phyloP scores from a whole-genome alignment of 2,329 filamentous ascomycete species.

The Bipolaris victoriae region DNA sequence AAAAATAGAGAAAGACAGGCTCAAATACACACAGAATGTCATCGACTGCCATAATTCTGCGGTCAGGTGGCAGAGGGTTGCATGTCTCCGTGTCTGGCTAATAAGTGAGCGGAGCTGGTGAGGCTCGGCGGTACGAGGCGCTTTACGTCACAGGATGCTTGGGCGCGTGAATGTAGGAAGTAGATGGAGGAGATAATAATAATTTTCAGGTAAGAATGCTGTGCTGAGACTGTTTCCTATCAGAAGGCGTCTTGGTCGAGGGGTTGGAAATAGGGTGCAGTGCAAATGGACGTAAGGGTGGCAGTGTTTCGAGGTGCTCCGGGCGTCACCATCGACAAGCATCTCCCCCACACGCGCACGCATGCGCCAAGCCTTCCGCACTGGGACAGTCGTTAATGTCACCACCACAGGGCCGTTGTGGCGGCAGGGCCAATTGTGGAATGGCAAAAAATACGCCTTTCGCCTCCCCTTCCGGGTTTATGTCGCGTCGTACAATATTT shows the following conservation, averaged over 20 bases:
- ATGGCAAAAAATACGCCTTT: background rate
- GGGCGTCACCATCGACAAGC: constrained; percentile 15
- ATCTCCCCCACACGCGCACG: constrained; percentile 21
- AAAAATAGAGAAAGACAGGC: background rate
- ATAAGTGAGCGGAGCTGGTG: constrained; percentile 18
- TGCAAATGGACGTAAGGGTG: background rate
- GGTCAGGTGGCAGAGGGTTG: constrained; percentile 32
- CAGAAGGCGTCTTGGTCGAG: background rate
- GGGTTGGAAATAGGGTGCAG: background rate
- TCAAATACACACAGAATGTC: constrained; percentile 41
- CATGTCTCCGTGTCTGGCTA: constrained; percentile 32
- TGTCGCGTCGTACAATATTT: constrained; percentile 4
- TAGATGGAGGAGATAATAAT: background rate
- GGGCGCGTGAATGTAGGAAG: constrained; percentile 2
- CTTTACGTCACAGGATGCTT: constrained; percentile 23
- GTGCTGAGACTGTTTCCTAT: background rate
- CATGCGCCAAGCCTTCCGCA: constrained; percentile 16
- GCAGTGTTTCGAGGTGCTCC: constrained; percentile 16
- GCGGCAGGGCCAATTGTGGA: background rate
- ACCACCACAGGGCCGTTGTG: background rate
- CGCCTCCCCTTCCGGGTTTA: background rate
- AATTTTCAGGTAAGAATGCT: background rate
- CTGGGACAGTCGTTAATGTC: background rate
- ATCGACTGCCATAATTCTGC: constrained; percentile 48
- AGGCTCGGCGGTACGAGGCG: constrained; percentile 11